Percentiles rank a stretch among this genome's conserved stretches.
Evolutionary conservation across 352 stramenopile genomes (phyloP).

Genomic region (Globisporangium megalacanthum): DNA sequence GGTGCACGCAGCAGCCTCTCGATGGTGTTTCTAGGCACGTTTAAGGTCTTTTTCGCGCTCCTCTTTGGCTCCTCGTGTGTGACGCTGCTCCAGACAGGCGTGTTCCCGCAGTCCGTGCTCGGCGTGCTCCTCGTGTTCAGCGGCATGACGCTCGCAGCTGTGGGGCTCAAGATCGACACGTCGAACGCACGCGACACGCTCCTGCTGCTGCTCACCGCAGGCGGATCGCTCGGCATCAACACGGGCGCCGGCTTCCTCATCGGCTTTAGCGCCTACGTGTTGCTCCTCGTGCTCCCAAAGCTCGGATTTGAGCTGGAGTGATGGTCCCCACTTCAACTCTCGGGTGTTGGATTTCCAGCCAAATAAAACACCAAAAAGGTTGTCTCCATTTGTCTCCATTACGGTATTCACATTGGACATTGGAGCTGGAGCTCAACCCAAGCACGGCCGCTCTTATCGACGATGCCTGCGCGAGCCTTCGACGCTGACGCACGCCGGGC

Average conservation of each 20-base stretch:
- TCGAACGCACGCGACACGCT: constrained; percentile 27
- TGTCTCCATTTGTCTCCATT: too few species aligned
- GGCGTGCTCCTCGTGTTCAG: constrained; percentile 59
- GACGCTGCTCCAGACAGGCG: constrained; percentile 43
- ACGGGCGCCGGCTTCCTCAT: constrained; percentile 55
- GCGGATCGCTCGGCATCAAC: constrained; percentile 41
- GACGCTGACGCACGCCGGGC: constrained; percentile 6
- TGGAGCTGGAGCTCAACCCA: too few species aligned
- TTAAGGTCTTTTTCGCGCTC: constrained; percentile 89
- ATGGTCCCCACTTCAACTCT: too few species aligned
- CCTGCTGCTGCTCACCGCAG: constrained; percentile 36
- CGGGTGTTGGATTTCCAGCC: background rate
- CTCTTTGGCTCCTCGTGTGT: constrained; percentile 79
- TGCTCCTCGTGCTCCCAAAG: constrained; percentile 21
- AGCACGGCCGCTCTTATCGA: too few species aligned
- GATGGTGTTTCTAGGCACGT: constrained; percentile 84
- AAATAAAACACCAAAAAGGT: background rate
- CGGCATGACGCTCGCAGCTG: constrained; percentile 37
- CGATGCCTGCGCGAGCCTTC: background rate
- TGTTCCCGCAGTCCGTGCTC: constrained; percentile 53
- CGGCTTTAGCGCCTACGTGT: constrained; percentile 26
- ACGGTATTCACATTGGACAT: too few species aligned
- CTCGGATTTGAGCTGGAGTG: constrained; percentile 6
- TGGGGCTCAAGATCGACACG: constrained; percentile 48
- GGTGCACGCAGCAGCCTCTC: constrained; percentile 87